These are phyloP conservation scores for Thuidium tamariscinum DNA, from an alignment of 225 moss, liverwort and hornwort genomes.

Conservation along the genomic window DNA sequence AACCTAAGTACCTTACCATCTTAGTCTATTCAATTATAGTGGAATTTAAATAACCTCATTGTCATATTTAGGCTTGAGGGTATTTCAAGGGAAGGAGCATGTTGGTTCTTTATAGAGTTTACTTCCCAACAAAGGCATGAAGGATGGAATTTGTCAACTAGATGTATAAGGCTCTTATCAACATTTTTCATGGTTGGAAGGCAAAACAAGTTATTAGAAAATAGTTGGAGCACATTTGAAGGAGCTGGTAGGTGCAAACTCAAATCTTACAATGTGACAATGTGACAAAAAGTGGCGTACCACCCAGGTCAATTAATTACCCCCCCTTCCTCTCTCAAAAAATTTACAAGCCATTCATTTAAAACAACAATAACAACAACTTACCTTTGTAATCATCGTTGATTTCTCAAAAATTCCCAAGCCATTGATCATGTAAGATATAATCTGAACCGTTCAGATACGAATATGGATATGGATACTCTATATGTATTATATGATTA, in stretches of 20 bases:
- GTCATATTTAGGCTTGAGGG: fast-evolving
- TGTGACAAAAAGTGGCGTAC: too few species aligned
- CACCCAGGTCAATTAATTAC: too few species aligned
- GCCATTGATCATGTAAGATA: too few species aligned
- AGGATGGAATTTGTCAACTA: background rate
- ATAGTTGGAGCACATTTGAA: fast-evolving
- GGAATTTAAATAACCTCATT: fast-evolving
- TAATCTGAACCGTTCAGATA: too few species aligned
- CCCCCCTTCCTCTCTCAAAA: too few species aligned
- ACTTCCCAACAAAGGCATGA: fast-evolving
- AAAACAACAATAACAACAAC: too few species aligned
- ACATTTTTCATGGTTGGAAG: fast-evolving
- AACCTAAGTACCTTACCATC: background rate
- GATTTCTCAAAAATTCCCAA: too few species aligned
- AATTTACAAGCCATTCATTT: too few species aligned
- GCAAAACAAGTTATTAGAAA: fast-evolving
- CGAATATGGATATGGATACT: too few species aligned
- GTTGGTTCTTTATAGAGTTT: background rate
- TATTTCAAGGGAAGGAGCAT: fast-evolving
- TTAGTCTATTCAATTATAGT: background rate
- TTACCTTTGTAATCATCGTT: too few species aligned
- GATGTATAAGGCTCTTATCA: fast-evolving
- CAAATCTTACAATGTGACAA: background rate
- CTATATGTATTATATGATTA: too few species aligned
- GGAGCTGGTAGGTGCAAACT: fast-evolving